A percentile compares a stretch with the other conserved stretches of the same genome.
phyloP scores from a whole-genome alignment of 2,329 filamentous ascomycete genomes.

The Paradendryphiella salina region DNA sequence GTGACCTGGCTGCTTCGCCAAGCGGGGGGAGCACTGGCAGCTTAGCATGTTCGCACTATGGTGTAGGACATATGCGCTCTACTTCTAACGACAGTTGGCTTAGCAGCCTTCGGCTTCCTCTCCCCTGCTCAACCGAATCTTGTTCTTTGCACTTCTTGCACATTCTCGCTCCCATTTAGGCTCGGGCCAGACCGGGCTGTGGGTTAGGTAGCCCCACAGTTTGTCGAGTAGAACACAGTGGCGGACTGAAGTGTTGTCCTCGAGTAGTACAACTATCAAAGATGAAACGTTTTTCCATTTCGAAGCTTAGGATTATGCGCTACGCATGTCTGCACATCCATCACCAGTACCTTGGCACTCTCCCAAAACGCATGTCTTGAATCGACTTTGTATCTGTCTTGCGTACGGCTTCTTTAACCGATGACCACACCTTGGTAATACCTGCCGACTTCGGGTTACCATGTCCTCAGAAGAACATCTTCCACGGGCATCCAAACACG shows the following conservation, averaged over 20 bases:
- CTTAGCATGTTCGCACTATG: background rate
- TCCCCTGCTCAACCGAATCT: slow-evolving; percentile 4
- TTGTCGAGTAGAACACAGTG: background rate
- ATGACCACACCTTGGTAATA: background rate
- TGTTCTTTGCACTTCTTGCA: background rate
- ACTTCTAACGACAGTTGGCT: background rate
- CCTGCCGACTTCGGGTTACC: too few relatives aligned
- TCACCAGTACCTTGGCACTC: too few relatives aligned
- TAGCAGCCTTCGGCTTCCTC: background rate
- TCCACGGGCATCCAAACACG: background rate
- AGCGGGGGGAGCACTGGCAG: slow-evolving; percentile 2
- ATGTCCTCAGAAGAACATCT: background rate
- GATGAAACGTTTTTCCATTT: too few relatives aligned
- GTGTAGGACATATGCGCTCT: slow-evolving; percentile 3
- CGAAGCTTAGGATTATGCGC: too few relatives aligned
- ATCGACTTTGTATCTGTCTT: too few relatives aligned
- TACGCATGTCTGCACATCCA: too few relatives aligned
- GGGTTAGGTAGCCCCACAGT: background rate
- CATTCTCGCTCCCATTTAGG: background rate
- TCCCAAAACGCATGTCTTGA: too few relatives aligned
- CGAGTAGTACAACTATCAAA: too few relatives aligned
- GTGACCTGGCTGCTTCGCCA: slow-evolving; percentile 3
- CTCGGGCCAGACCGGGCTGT: background rate
- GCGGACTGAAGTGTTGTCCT: background rate
- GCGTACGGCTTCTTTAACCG: too few relatives aligned